Evolutionary conservation across 371 early-diverging fungal species (phyloP).

Genomic region (Enterocytospora artemiae): DNA sequence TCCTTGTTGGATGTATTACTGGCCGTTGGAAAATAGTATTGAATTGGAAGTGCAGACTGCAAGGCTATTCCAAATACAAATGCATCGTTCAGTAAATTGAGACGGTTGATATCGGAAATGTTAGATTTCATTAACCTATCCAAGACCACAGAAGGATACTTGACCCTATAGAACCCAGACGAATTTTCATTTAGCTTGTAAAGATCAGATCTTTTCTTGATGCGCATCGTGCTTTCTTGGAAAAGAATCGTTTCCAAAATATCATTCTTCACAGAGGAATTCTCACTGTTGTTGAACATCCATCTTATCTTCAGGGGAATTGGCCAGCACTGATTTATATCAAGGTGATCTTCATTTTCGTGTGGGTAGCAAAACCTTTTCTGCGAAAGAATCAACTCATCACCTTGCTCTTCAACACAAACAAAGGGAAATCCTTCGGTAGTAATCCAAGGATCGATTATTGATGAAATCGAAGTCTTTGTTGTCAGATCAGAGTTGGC

Average conservation of each 20-base stretch:
- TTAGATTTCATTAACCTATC: not conserved
- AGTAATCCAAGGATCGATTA: conserved; percentile 77
- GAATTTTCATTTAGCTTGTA: not conserved
- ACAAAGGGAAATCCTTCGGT: conserved; percentile 63
- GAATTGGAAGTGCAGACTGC: not conserved
- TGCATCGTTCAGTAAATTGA: not conserved
- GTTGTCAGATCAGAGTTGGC: too few species aligned
- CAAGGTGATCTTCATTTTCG: conserved; percentile 60
- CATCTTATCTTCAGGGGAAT: conserved; percentile 60
- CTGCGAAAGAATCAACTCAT: conserved; percentile 57
- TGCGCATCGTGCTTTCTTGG: not conserved
- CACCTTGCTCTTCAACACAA: conserved; percentile 50
- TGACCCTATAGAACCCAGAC: conserved; percentile 1
- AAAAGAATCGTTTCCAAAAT: too few species aligned
- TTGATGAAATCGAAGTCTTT: conserved; percentile 64
- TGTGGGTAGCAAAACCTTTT: conserved; percentile 67
- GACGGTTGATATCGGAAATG: not conserved
- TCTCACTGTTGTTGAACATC: conserved; percentile 67
- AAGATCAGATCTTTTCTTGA: not conserved
- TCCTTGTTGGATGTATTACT: not conserved
- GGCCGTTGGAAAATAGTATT: not conserved
- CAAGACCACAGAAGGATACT: not conserved
- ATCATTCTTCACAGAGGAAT: too few species aligned
- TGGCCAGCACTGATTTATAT: conserved; percentile 22
- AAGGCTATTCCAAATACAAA: not conserved